Conservation (phyloP, 2,329 filamentous ascomycete species). For the Epichloe uncinata region DNA sequence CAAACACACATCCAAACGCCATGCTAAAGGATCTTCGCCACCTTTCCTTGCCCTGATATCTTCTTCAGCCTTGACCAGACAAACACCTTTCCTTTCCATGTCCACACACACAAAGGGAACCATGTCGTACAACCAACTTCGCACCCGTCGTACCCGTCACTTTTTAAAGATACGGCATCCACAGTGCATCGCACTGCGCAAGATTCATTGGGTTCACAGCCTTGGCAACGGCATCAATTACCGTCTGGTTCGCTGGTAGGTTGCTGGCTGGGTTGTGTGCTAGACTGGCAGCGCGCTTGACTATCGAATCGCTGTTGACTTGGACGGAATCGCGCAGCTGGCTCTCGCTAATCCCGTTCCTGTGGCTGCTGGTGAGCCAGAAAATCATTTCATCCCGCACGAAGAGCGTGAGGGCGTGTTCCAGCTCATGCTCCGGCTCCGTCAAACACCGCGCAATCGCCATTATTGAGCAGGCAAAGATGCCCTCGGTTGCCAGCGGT, state of each 20-base stretch:
- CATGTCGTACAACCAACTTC: too few species aligned
- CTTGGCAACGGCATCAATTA: slow-evolving; percentile 86
- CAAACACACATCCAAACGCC: slow-evolving; percentile 6
- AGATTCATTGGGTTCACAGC: slow-evolving; percentile 87
- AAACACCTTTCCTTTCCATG: background rate
- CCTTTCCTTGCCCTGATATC: background rate
- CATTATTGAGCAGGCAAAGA: slow-evolving; percentile 93
- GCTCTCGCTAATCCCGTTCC: slow-evolving; percentile 40
- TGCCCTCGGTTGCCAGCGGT: slow-evolving; percentile 86
- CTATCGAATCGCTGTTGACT: slow-evolving; percentile 78
- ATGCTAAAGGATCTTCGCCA: slow-evolving; percentile 3
- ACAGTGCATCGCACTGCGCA: slow-evolving; percentile 78
- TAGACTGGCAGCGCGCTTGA: slow-evolving; percentile 77
- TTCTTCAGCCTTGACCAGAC: background rate
- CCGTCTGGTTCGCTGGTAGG: slow-evolving; percentile 89
- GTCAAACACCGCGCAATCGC: slow-evolving; percentile 89
- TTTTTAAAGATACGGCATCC: slow-evolving; percentile 67
- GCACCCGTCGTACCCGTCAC: too few species aligned
- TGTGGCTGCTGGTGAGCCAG: slow-evolving; percentile 78
- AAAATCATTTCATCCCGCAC: slow-evolving; percentile 97
- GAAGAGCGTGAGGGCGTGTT: slow-evolving; percentile 86
- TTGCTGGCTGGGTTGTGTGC: slow-evolving; percentile 68
- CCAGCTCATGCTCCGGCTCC: slow-evolving; percentile 79
- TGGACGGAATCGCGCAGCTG: slow-evolving; percentile 70
- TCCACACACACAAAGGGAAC: too few species aligned